Conservation (phyloP, 169 alveolate species). For the Plasmodium sp. region DNA sequence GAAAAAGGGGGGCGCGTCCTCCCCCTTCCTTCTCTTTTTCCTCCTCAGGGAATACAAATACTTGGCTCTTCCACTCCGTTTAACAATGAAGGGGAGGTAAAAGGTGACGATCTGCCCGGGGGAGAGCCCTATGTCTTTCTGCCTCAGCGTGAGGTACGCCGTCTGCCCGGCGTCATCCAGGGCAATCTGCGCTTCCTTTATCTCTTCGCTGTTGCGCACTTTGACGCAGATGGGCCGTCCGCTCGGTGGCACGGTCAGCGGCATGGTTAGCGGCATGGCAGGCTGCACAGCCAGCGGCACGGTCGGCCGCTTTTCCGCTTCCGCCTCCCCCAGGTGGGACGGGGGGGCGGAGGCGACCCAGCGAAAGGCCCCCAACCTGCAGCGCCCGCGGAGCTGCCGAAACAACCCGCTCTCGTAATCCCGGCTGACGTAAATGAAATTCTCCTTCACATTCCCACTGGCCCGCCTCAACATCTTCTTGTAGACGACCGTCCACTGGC, state of each 20-base stretch:
- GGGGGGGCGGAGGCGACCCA: conserved; percentile 9
- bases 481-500: conserved; percentile 62
- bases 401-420: conserved; percentile 6
- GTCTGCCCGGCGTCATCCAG: not conserved
- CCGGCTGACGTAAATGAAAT: conserved; percentile 43
- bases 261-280: not conserved
- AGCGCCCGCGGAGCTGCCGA: conserved; percentile 2
- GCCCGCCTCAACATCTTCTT: conserved; percentile 3
- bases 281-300: not conserved
- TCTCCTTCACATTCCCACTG: not conserved
- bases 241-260: not conserved
- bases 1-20: not conserved
- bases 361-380: not conserved
- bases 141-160: conserved; percentile 3
- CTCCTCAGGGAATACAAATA: not conserved
- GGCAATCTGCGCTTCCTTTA: conserved; percentile 37
- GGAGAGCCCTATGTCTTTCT: conserved; percentile 27
- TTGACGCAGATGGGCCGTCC: conserved; percentile 13
- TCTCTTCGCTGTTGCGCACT: conserved; percentile 46
- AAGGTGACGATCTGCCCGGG: conserved; percentile 69
- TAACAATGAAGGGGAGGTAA: conserved; percentile 56
- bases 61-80: not conserved
- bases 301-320: not conserved
- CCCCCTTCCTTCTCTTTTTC: not conserved
- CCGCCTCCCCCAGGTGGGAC: not conserved